Base-by-base conservation (phyloP, 352 stramenopile genomes). In the Phytophthora agathidicida region DNA sequence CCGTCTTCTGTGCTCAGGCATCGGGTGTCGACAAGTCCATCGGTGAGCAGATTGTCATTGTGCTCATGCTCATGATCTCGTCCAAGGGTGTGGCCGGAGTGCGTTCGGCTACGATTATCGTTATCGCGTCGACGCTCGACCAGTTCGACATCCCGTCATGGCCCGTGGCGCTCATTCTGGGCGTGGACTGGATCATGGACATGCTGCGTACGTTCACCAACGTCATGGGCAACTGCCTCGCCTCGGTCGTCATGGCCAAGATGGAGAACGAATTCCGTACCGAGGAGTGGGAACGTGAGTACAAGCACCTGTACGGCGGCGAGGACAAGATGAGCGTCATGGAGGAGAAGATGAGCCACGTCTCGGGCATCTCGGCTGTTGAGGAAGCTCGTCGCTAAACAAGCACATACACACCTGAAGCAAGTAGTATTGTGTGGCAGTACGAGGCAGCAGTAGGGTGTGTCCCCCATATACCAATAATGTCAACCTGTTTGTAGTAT, bases 161-260 rank as follows among this genome's bases (percentile, higher is more conserved):
- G 77, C 75, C 77, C 1, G 77, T 87, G 24, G 73, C 74, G 13
- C 66, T 87, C 0, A 80, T 87, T 44, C 53, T 87, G 0, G 74
- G 73, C 9, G 77, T 73, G 16, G 77, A 87, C 42, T 87, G 77
- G 77, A 60, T 87, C 63, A 81, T 81, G 65, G 77, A 87, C 45
- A 84, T 84, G 74, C 48, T 70, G 0, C 77, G 77, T 11, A 83
- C 77, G 13, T 61, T 84, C 46, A 81, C 67, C 11, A 87, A 87
- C 45, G 71, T 87, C 2, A 64, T 78, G 38, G 74, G 77, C 23
- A 87, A 87, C 62, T 84, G 74, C 22, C 43, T 87, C 11, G 77
- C 77, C 0, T 63, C 77, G 6, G 66, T 82, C 11, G 65, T 83
- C n/a, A 87, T 87, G 77, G 77, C 77, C 50, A 87, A 87, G 52